Evolutionary conservation across 2,329 filamentous ascomycete species (phyloP).

Genomic region (Beauveria sp.): DNA sequence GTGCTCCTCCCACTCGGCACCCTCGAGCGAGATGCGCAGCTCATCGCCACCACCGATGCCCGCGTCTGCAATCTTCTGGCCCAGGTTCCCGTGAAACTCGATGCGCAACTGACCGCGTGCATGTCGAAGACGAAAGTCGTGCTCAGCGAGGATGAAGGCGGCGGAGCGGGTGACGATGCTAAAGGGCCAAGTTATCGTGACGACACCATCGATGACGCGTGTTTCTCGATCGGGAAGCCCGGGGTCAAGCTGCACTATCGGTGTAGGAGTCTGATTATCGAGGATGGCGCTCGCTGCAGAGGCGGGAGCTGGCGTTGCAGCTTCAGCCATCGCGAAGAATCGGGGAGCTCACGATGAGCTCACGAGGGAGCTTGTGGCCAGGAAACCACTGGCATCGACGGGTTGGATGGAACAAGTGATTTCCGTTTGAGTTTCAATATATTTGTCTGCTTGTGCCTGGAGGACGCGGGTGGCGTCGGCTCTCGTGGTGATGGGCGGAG

Average conservation of each 20-base stretch:
- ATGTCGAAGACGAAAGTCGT: conserved; percentile 72
- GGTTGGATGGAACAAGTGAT: too few species aligned
- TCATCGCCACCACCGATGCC: conserved; percentile 73
- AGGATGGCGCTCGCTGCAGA: conserved; percentile 8
- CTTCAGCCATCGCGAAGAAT: conserved; percentile 4
- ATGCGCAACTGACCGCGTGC: conserved; percentile 74
- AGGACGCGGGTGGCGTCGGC: neutral
- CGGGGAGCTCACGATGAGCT: conserved; percentile 11
- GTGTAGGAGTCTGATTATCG: conserved; percentile 29
- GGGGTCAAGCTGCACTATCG: conserved; percentile 50
- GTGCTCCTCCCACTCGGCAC: conserved; percentile 57
- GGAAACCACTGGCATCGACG: neutral
- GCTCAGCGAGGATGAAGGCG: conserved; percentile 75
- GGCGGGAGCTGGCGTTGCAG: neutral
- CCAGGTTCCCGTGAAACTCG: conserved; percentile 63
- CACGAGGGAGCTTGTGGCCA: conserved; percentile 9
- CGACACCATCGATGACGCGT: conserved; percentile 56
- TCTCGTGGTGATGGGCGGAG: neutral
- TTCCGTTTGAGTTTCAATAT: neutral
- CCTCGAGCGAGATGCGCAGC: conserved; percentile 60
- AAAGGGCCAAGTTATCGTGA: conserved; percentile 89
- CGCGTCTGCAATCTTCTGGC: conserved; percentile 58
- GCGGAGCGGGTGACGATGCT: conserved; percentile 67
- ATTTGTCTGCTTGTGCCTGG: neutral
- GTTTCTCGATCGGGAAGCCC: conserved; percentile 32